Base-by-base conservation (phyloP, 2,329 filamentous ascomycete species). In the Camillea tinctor region DNA sequence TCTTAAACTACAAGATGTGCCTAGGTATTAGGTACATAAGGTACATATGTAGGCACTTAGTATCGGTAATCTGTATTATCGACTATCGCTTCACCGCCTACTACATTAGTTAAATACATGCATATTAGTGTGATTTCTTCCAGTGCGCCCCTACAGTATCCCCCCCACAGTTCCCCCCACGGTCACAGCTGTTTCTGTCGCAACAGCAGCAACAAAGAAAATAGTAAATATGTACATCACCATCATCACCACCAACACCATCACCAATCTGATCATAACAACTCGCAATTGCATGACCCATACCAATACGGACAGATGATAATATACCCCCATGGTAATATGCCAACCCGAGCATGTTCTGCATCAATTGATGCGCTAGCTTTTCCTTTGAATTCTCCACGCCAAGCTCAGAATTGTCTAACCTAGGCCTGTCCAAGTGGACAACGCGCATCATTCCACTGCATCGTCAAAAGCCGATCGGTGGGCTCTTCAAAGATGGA, bases 401-500 rank as follows among this genome's bases (percentile, higher is more conserved):
- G 21, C 17, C 49, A 19, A 50, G 19, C 13, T 22, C 49, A 50
- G 49, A 4, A 20, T 50, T 22, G 13, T 19, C 49, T 15, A 11
- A 44, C 49, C 49, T 15, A 11, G n/a, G 36, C n/a, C 36, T 44
- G 36, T 44, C 36, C 36, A 15, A 44, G 36, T 15, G 36, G 26
- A 52, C 40, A 24, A 40, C 30, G 13, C 26, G 19, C 5, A 40
- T 19, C 13, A 22, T 13, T 51, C 49, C 15, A 49, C 51, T 26
- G 49, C 7, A n/a, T 56, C 55, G 55, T 21, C 48, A 26, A 50
- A 52, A 19, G 21, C 21, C 24, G 23, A 60, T 22, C 21, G 13
- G 23, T 54, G 19, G 21, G 59, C 55, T 50, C 53, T 26, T 20
- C 48, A 22, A 50, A 55, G 26, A 57, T 30, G 26, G 52, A 60